Base-by-base conservation (phyloP, 1,284 basidiomycete genomes). In the Porodaedalea pini region DNA sequence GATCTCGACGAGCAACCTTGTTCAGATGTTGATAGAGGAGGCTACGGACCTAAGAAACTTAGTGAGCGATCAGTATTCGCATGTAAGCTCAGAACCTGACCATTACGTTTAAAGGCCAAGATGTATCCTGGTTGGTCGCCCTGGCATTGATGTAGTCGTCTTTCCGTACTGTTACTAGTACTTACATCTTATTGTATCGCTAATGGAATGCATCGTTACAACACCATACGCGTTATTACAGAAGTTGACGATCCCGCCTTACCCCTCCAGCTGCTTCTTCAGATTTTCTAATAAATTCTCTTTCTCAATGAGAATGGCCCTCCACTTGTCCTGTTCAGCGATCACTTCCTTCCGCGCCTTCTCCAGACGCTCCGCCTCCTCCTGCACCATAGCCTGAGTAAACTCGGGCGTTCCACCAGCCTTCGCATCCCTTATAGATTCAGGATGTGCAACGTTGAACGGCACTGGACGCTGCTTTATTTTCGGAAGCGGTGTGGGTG, bases 41-140 rank as follows among this genome's bases (percentile, higher is more conserved):
- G 90, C 95, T 10, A 90, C 82, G 2, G 85, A 88, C 69, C 67
- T 75, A 2, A 70, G 68, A 7, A 93, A 95, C 67, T 71, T 98
- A 70, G 93, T 91, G 63, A 68, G 87, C 73, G 4, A 2, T 23
- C 36, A 37, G 37, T 47, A 39, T 13, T 21, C 25, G 25, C 27
- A 13, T 25, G 21, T 13, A 41, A 19, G 4, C 10, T 6, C n/a
- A 27, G 31, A 23, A 21, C 41, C 40, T 49, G 31, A 54, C 5
- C 17, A 15, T 40, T 32, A 25, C 48, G n/a, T 47, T 41, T 43
- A 6, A 60, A 90, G 88, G 76, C 77, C 17, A 85, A 78, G 67
- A 92, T 91, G 90, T 91, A 91, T 68, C 77, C 85, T 50, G 94
- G 93, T 7, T 96, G 93, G 93, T 85, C 86, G 34, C 73, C 92